A percentile compares a stretch with the other conserved stretches of the same genome.
Conservation (phyloP, 768 basidiomycete genomes). For the Epithele typhae region DNA sequence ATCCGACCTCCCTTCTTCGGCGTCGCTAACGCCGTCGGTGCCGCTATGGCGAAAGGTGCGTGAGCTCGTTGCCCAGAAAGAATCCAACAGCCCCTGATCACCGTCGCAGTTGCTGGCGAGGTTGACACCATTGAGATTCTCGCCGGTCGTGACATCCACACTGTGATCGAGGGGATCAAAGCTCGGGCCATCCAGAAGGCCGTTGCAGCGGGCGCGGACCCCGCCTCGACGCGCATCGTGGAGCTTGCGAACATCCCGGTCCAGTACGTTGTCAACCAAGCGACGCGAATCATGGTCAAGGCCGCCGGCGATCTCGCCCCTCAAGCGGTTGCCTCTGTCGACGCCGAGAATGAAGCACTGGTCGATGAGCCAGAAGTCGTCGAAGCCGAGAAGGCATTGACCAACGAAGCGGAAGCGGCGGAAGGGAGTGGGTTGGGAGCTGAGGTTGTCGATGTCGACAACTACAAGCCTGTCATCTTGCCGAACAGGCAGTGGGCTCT, state of each 20-base stretch:
- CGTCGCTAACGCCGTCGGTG: constrained; percentile 62
- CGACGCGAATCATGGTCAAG: constrained; percentile 52
- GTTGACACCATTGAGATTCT: constrained; percentile 36
- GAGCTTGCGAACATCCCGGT: constrained; percentile 55
- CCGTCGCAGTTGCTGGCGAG: constrained; percentile 21
- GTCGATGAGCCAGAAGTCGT: neutral
- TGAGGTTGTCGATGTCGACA: constrained; percentile 15
- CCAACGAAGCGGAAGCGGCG: neutral
- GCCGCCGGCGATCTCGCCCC: constrained; percentile 51
- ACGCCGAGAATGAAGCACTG: no score
- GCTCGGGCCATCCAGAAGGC: constrained; percentile 25
- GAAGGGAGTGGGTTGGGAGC: neutral
- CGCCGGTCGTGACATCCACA: constrained; percentile 22
- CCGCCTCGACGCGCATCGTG: constrained; percentile 38
- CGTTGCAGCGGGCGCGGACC: constrained; percentile 34
- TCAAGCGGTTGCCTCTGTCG: constrained; percentile 3
- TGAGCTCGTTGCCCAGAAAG: neutral
- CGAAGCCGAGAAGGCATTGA: constrained; percentile 12
- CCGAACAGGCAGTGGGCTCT: constrained; percentile 17
- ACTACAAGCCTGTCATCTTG: constrained; percentile 19
- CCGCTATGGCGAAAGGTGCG: constrained; percentile 34
- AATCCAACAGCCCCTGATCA: no score
- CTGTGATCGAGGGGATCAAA: constrained; percentile 32
- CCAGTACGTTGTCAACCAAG: constrained; percentile 48
- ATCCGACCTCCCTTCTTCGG: constrained; percentile 46